These are phyloP conservation scores for Fusarium miscanthi DNA, from an alignment of 2,329 filamentous ascomycete species.

Conservation along the genomic window DNA sequence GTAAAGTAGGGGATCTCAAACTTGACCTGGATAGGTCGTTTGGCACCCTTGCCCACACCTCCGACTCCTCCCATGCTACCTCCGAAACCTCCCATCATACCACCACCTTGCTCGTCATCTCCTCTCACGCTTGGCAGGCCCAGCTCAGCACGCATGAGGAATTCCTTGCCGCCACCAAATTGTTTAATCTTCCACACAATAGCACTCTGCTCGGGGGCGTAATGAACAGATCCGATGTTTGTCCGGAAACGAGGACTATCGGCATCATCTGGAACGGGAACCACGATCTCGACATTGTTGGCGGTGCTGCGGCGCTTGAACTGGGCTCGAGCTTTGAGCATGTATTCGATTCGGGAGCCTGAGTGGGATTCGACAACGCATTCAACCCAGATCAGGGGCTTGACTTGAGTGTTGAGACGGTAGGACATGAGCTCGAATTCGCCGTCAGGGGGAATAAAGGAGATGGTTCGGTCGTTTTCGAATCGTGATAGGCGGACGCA, in stretches of 20 bases:
- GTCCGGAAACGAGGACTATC: conserved; percentile 96
- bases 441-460: conserved; percentile 97
- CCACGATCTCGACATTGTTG: conserved; percentile 98
- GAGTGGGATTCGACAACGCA: conserved; percentile 97
- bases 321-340: conserved; percentile 97
- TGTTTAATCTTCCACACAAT: conserved; percentile 99
- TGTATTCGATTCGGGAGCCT: conserved; percentile 96
- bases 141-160: conserved; percentile 96
- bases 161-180: conserved; percentile 98
- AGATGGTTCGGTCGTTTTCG: conserved; percentile 98
- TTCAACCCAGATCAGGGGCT: conserved; percentile 98
- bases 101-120: conserved; percentile 93
- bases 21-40: conserved; percentile 97
- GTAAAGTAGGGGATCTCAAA: conserved; percentile 99
- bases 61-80: conserved; percentile 94
- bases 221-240: conserved; percentile 97
- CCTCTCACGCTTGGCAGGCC: conserved; percentile 93
- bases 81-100: conserved; percentile 97
- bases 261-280: conserved; percentile 96
- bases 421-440: conserved; percentile 99
- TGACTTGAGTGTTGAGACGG: conserved; percentile 97
- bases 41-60: conserved; percentile 81
- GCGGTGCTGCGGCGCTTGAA: conserved; percentile 98
- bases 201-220: conserved; percentile 95
- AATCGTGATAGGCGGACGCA: conserved; percentile 95